Evolutionary conservation across 345 rosid genomes (phyloP).

Genomic region (Hibiscus tridactylites): DNA sequence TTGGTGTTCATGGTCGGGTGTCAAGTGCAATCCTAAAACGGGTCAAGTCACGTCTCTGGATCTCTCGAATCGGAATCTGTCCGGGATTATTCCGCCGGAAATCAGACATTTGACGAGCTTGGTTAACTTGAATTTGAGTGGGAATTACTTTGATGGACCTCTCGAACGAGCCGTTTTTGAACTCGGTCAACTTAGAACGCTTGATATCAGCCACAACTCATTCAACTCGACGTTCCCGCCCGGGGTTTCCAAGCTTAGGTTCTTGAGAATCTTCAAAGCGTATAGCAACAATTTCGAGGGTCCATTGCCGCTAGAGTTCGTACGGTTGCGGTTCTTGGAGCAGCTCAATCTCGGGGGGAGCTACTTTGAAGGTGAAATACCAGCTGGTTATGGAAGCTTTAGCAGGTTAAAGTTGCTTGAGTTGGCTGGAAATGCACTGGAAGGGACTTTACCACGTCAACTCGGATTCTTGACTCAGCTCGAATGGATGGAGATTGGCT

Average conservation of each 20-base stretch:
- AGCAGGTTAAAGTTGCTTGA: slow-evolving; percentile 43
- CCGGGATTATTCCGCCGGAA: slow-evolving; percentile 59
- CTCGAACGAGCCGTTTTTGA: slow-evolving; percentile 50
- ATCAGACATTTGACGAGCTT: slow-evolving; percentile 50
- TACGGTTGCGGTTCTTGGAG: slow-evolving; percentile 50
- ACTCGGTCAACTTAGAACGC: slow-evolving; percentile 43
- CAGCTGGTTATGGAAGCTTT: slow-evolving; percentile 51
- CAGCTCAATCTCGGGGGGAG: slow-evolving; percentile 88
- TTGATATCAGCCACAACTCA: slow-evolving; percentile 79
- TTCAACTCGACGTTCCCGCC: slow-evolving; percentile 69
- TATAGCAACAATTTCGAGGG: slow-evolving; percentile 82
- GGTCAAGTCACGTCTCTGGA: slow-evolving; percentile 56
- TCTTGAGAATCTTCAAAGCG: slow-evolving; percentile 54
- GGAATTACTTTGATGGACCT: slow-evolving; percentile 54
- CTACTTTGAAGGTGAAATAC: slow-evolving; percentile 80
- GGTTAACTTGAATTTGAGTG: slow-evolving; percentile 64
- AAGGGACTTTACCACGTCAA: slow-evolving; percentile 55
- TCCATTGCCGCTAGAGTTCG: slow-evolving; percentile 44
- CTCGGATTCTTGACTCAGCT: slow-evolving; percentile 56
- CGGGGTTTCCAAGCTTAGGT: slow-evolving; percentile 71
- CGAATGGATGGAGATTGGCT: slow-evolving; percentile 74
- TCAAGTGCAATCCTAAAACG: slow-evolving; percentile 47
- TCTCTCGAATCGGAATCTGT: slow-evolving; percentile 66
- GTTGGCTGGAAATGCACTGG: slow-evolving; percentile 61
- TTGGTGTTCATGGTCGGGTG: slow-evolving; percentile 92